Evolutionary conservation across 176 grass and related monocot genomes (phyloP).

Genomic region (Paspalum vaginatum): DNA sequence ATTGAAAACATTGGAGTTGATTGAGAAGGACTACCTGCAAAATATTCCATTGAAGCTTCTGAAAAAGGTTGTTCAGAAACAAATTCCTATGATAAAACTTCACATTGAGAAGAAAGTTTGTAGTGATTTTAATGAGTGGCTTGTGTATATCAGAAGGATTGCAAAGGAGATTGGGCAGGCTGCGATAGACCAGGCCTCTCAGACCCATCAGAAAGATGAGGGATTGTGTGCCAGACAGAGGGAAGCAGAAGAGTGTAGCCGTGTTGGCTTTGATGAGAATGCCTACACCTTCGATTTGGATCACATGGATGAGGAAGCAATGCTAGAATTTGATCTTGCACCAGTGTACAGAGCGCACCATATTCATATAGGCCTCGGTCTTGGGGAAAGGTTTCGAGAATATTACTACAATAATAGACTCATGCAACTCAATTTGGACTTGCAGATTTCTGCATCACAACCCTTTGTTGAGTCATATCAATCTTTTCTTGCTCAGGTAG

Average conservation of each 20-base stretch:
- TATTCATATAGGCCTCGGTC: slow-evolving; percentile 62
- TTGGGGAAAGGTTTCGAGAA: slow-evolving; percentile 68
- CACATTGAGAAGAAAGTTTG: slow-evolving; percentile 80
- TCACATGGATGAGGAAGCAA: slow-evolving; percentile 54
- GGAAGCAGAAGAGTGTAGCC: slow-evolving; percentile 72
- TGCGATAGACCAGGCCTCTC: slow-evolving; percentile 66
- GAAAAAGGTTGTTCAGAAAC: slow-evolving; percentile 60
- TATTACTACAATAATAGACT: slow-evolving; percentile 79
- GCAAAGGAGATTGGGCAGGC: slow-evolving; percentile 69
- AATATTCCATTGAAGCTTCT: slow-evolving; percentile 71
- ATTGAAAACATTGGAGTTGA: slow-evolving; percentile 68
- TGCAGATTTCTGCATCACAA: slow-evolving; percentile 67
- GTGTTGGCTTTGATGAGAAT: slow-evolving; percentile 53
- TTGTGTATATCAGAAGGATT: slow-evolving; percentile 68
- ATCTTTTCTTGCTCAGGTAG: slow-evolving; percentile 71
- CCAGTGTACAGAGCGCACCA: slow-evolving; percentile 69
- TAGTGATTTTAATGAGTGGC: slow-evolving; percentile 83
- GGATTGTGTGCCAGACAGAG: slow-evolving; percentile 54
- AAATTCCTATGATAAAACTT: slow-evolving; percentile 71
- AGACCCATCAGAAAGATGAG: slow-evolving; percentile 57
- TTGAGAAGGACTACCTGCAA: slow-evolving; percentile 71
- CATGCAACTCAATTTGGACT: slow-evolving; percentile 83
- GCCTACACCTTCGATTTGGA: slow-evolving; percentile 72
- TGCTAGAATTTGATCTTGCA: slow-evolving; percentile 68
- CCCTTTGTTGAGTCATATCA: slow-evolving; percentile 78